phyloP scores from a whole-genome alignment of 2,329 filamentous ascomycete species.

The Kalaharituber pfeilii region DNA sequence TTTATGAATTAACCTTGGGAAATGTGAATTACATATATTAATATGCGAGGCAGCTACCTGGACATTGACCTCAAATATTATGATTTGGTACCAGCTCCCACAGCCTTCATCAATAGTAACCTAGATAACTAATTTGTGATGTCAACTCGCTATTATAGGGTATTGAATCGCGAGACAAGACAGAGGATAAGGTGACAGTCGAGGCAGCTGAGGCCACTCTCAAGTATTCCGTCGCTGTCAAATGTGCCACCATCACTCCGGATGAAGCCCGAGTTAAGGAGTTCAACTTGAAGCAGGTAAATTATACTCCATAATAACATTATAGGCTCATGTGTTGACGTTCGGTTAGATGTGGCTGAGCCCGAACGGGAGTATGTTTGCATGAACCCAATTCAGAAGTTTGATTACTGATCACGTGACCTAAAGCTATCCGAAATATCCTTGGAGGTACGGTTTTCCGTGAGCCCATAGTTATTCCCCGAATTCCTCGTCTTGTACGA shows the following conservation, averaged over 20 bases:
- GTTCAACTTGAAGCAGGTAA: slow-evolving; percentile 98
- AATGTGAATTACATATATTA: too few relatives aligned
- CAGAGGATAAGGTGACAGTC: slow-evolving; percentile 85
- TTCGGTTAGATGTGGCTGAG: slow-evolving; percentile 99
- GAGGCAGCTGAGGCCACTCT: slow-evolving; percentile 95
- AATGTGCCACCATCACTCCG: slow-evolving; percentile 97
- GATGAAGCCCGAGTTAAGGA: slow-evolving; percentile 94
- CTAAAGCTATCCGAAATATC: slow-evolving; percentile 43
- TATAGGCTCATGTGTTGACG: slow-evolving; percentile 38
- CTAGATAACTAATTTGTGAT: not conserved
- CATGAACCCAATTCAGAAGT: slow-evolving; percentile 47
- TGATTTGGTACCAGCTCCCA: slow-evolving; percentile 40
- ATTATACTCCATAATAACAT: too few relatives aligned
- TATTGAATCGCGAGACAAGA: slow-evolving; percentile 85
- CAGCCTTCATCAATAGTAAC: not conserved
- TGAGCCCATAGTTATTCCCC: slow-evolving; percentile 91
- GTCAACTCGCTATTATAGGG: slow-evolving; percentile 33
- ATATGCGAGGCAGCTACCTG: slow-evolving; percentile 45
- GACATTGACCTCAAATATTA: slow-evolving; percentile 98
- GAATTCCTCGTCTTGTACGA: slow-evolving; percentile 80
- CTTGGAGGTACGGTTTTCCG: slow-evolving; percentile 94
- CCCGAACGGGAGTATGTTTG: slow-evolving; percentile 64
- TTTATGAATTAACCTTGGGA: too few relatives aligned
- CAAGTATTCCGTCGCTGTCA: slow-evolving; percentile 97
- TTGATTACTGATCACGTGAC: slow-evolving; percentile 41